phyloP scores from a whole-genome alignment of 2,329 filamentous ascomycete genomes.

The Thielaviopsis musarum region DNA sequence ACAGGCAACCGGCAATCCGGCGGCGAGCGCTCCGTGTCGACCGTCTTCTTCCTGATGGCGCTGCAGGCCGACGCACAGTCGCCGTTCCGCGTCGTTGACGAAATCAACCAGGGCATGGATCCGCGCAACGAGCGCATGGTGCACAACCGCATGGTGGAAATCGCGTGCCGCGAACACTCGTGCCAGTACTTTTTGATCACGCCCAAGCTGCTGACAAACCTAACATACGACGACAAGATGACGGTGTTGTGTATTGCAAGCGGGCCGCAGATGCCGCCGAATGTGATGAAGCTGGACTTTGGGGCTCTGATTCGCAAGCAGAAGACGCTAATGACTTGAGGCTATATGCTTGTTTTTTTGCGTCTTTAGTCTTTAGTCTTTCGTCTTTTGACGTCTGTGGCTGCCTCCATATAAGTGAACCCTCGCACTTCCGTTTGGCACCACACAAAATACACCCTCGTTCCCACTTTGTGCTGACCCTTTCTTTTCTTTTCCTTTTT shows the following conservation, averaged over 20 bases:
- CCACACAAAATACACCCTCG: no score
- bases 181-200: conserved; percentile 92
- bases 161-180: conserved; percentile 73
- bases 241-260: conserved; percentile 85
- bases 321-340: conserved; percentile 21
- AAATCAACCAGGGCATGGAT: conserved; percentile 99
- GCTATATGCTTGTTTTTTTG: background rate
- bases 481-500: no score
- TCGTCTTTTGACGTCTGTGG: no score
- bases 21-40: conserved; percentile 88
- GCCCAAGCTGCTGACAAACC: conserved; percentile 73
- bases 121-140: conserved; percentile 96
- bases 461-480: no score
- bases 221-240: conserved; percentile 84
- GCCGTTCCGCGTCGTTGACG: conserved; percentile 94
- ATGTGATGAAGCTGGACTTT: conserved; percentile 35
- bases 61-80: conserved; percentile 84
- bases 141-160: conserved; percentile 94
- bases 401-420: no score
- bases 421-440: no score
- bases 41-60: conserved; percentile 98
- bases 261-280: conserved; percentile 53
- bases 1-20: conserved; percentile 90
- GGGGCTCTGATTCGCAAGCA: conserved; percentile 27
- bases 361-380: background rate